Evolutionary conservation across 148 eudicot species (phyloP).

Genomic region (Gaultheria prostrata): DNA sequence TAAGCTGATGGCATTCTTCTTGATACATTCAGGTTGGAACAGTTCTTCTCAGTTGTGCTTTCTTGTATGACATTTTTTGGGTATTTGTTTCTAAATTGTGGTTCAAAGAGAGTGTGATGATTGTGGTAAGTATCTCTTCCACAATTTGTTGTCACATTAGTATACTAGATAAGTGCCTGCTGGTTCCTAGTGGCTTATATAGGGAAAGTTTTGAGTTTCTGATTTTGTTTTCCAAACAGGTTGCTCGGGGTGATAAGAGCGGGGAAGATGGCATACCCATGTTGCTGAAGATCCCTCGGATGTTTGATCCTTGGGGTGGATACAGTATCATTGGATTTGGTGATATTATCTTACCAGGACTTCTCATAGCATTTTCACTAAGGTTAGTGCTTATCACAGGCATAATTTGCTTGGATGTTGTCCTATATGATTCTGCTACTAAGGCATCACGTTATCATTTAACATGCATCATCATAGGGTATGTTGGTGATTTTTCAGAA

Average conservation of each 20-base stretch:
- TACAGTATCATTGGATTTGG: slow-evolving; percentile 99
- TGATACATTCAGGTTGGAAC: slow-evolving; percentile 76
- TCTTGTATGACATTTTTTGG: slow-evolving; percentile 97
- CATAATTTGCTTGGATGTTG: not conserved
- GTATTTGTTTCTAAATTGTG: slow-evolving; percentile 80
- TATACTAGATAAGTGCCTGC: not conserved
- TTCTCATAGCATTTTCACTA: slow-evolving; percentile 79
- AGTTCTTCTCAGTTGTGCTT: slow-evolving; percentile 89
- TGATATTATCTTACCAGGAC: slow-evolving; percentile 93
- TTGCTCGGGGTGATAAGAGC: slow-evolving; percentile 95
- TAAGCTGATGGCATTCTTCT: slow-evolving; percentile 5
- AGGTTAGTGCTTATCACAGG: slow-evolving; percentile 43
- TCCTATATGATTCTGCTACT: not conserved
- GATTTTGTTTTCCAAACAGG: slow-evolving; percentile 41
- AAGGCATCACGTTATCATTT: not conserved
- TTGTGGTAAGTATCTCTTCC: slow-evolving; percentile 65
- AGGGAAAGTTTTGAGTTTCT: not conserved
- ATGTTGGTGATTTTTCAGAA: not conserved
- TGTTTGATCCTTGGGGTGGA: slow-evolving; percentile 99
- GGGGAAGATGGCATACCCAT: slow-evolving; percentile 99
- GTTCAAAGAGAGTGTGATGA: slow-evolving; percentile 98
- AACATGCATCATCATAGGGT: not conserved
- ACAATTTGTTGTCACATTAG: not conserved
- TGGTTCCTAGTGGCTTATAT: not conserved
- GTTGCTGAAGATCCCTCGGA: slow-evolving; percentile 93